A percentile compares a stretch with the other conserved stretches of the same genome.
Evolutionary conservation across 1,284 basidiomycete species (phyloP).

Genomic region (Boletus semigastroideus): DNA sequence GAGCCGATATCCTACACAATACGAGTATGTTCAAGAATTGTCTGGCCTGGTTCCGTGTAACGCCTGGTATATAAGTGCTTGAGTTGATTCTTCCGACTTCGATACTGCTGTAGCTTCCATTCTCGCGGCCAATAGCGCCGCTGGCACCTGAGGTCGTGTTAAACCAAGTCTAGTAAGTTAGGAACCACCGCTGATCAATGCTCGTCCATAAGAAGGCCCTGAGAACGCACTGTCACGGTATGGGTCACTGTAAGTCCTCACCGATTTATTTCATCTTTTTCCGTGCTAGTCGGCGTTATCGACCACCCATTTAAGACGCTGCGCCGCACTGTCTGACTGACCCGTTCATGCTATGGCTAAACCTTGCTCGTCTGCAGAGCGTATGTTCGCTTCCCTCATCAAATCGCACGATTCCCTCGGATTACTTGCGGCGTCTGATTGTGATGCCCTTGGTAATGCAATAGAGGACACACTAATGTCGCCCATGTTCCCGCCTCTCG

Average conservation of each 20-base stretch:
- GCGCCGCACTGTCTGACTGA: not conserved
- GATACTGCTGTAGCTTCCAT: constrained; percentile 1
- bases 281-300: constrained; percentile 2
- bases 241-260: not conserved
- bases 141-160: not conserved
- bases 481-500: constrained; percentile 18
- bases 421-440: constrained; percentile 17
- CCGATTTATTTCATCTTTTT: not conserved
- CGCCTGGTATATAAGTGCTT: not conserved
- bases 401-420: constrained; percentile 22
- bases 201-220: not conserved
- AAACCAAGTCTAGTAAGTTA: too few species aligned
- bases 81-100: not conserved
- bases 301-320: not conserved
- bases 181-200: constrained; percentile 1
- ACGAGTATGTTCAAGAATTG: not conserved
- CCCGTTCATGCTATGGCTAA: constrained; percentile 12
- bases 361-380: not conserved
- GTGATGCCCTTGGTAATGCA: constrained; percentile 16
- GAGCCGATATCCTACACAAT: constrained; percentile 1
- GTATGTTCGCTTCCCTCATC: constrained; percentile 13
- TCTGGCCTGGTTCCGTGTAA: not conserved
- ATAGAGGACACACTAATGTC: constrained; percentile 15
- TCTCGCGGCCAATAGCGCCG: not conserved
- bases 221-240: too few species aligned